Evolutionary conservation across 192 early-diverging fungal species (phyloP).

Genomic region (Linnemannia elongata): DNA sequence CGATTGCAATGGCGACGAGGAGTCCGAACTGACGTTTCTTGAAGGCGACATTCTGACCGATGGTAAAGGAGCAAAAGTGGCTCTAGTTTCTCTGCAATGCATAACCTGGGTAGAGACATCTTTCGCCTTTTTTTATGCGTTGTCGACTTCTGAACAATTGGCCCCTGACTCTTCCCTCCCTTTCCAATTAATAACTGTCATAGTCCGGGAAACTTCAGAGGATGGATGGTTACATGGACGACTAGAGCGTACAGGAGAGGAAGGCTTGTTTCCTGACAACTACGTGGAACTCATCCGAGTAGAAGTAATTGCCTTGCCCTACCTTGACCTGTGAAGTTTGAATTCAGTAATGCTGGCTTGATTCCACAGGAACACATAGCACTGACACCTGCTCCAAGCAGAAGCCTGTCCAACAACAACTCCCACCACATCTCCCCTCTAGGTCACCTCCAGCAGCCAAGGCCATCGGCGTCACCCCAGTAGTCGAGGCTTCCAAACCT

Average conservation of each 20-base stretch:
- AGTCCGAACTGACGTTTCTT: conserved; percentile 68
- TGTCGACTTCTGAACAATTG: neutral
- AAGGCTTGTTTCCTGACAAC: conserved; percentile 74
- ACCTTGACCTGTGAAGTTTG: neutral
- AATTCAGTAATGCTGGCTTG: neutral
- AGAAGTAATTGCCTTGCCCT: conserved; percentile 15
- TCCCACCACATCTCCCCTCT: neutral
- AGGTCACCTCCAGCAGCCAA: neutral
- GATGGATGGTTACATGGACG: conserved; percentile 71
- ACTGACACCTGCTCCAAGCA: neutral
- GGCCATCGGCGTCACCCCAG: neutral
- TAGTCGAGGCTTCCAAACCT: conserved; percentile 4
- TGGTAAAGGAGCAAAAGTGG: conserved; percentile 29
- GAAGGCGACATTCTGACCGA: conserved; percentile 67
- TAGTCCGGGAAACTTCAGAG: conserved; percentile 62
- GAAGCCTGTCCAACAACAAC: neutral
- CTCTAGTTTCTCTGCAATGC: neutral
- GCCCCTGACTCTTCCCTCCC: neutral
- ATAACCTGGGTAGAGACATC: neutral
- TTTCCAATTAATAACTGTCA: neutral
- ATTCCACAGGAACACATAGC: neutral
- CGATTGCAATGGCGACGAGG: conserved; percentile 71
- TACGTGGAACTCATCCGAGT: conserved; percentile 63
- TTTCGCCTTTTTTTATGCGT: neutral
- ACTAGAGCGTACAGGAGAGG: conserved; percentile 55